phyloP scores from a whole-genome alignment of 495 filamentous ascomycete species.

The Penicillium coprophilum region DNA sequence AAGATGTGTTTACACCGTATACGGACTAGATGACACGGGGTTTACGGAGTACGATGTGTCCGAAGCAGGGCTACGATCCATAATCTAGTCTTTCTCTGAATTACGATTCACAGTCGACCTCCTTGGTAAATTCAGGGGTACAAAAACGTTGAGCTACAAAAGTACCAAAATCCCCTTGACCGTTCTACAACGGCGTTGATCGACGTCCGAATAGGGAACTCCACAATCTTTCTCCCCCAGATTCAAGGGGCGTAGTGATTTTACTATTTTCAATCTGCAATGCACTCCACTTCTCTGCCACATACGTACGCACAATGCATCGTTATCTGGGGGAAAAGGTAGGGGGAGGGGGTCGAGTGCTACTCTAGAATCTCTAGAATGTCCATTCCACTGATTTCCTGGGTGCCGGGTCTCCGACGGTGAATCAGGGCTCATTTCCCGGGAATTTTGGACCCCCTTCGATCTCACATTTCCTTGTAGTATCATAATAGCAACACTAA shows the following conservation, averaged over 20 bases:
- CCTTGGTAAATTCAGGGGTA: slow-evolving; percentile 4
- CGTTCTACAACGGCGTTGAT: slow-evolving; percentile 1
- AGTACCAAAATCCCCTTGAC: slow-evolving; percentile 1
- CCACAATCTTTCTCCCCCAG: slow-evolving; percentile 15
- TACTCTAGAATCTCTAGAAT: slow-evolving; percentile 3
- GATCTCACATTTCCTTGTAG: slow-evolving; percentile 6
- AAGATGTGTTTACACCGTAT: not conserved
- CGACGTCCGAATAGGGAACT: slow-evolving; percentile 6
- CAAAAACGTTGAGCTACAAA: slow-evolving; percentile 8
- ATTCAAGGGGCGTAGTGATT: slow-evolving; percentile 11
- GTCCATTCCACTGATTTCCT: slow-evolving; percentile 8
- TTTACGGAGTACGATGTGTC: too few relatives aligned
- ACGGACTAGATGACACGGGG: not conserved
- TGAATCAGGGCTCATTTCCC: not conserved
- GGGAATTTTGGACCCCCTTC: not conserved
- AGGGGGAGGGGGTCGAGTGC: too few relatives aligned
- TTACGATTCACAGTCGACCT: not conserved
- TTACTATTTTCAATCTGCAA: slow-evolving; percentile 10
- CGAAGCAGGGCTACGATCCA: slow-evolving; percentile 5
- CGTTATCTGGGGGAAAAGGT: slow-evolving; percentile 3
- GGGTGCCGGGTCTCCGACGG: slow-evolving; percentile 8
- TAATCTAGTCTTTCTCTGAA: not conserved
- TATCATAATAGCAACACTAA: not conserved
- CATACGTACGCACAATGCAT: not conserved
- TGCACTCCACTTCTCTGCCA: slow-evolving; percentile 6